These are phyloP conservation scores for Phaeolepiota aurea DNA, from an alignment of 768 basidiomycete genomes.

Conservation along the genomic window DNA sequence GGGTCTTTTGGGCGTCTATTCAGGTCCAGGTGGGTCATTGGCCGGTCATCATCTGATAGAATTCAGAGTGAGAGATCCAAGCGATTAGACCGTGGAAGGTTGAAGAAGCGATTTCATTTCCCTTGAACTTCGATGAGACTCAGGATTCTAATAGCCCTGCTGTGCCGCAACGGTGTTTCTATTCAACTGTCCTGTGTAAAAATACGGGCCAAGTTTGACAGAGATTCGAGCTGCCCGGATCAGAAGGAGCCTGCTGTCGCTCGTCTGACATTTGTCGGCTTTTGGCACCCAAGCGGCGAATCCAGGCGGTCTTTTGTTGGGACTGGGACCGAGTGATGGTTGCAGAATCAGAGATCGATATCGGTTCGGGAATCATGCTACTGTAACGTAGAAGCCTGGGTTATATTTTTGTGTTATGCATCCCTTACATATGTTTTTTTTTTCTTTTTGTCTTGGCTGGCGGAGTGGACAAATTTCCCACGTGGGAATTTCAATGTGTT, in stretches of 20 bases:
- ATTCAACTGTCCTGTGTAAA: no score
- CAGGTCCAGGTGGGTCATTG: background rate
- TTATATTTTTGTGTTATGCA: background rate
- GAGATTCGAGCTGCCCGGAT: no score
- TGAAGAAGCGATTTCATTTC: background rate
- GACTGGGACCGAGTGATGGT: no score
- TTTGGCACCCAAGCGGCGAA: no score
- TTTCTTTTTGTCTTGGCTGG: background rate
- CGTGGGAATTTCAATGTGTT: background rate
- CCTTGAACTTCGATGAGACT: conserved; percentile 9
- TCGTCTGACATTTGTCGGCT: no score
- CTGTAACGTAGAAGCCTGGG: background rate
- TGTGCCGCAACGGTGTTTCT: no score
- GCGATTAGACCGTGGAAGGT: background rate
- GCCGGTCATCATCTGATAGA: background rate
- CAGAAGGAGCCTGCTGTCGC: no score
- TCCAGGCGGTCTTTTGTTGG: no score
- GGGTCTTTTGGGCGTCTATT: background rate
- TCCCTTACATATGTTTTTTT: no score
- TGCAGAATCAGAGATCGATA: background rate
- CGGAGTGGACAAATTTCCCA: background rate
- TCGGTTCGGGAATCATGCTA: background rate
- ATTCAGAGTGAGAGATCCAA: background rate
- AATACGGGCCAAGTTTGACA: no score
- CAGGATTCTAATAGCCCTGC: background rate